Base-by-base conservation (phyloP, 345 rosid species). In the Euphorbia peplus region DNA sequence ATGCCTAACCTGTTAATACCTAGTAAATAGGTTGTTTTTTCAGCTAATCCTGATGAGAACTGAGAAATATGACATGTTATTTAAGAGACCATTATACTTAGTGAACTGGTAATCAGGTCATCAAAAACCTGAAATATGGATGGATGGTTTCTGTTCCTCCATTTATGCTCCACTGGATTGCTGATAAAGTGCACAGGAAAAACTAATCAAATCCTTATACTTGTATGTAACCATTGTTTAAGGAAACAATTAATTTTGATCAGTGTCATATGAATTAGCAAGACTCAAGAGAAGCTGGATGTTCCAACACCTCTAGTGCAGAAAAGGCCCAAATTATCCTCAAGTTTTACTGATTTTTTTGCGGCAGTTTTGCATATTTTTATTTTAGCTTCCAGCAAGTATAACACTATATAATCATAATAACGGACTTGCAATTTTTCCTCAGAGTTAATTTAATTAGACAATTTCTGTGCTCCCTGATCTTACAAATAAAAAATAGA, bases 141-240 rank as follows among this genome's bases (percentile, higher is more conserved):
- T 66, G 79, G 77, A 46, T 68, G 79, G 77, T 76, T 75, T 84
- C 79, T 73, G 80, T 78, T 60, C 76, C 73, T 54, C 63, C 68
- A 69, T 66, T 76, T 83, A 73, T 68, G 83, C 84, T 79, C 61
- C 85, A 77, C 75, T 80, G 67, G 63, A 75, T 66, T 74, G 79
- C 82, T 80, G 82, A 82, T 79, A 78, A 81, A 84, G 65, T 44
- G 61, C 62, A 80, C 70, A 73, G 68, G 78, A 75, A 67, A 77
- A 57, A 28, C 52, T 64, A 42, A 68, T 64, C 60, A 73, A 65
- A 57, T 65, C 53, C 60, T 60, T 26, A 64, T 64, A 39, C 13
- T 16, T 46, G 51, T 15, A 14, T 28, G 39, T 3, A 64, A 55
- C 28, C 28, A 67, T 28, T 62, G 65, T 42, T 54, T 25, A 65